Evolutionary conservation across 257 asterid genomes (phyloP), one percentile per base, ranked within the genome.

Genomic region (Echium plantagineum): DNA sequence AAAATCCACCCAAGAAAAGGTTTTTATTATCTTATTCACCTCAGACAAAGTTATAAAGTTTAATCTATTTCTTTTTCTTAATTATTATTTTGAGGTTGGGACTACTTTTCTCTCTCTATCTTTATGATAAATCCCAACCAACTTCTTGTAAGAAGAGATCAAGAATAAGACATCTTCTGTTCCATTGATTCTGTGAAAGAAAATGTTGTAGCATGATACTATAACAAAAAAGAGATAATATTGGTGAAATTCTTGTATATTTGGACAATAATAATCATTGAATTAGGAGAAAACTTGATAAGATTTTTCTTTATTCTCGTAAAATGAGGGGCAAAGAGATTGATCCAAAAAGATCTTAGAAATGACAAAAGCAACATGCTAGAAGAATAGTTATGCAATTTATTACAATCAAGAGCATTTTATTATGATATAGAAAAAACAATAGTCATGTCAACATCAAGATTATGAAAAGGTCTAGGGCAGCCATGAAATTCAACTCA

Each of bases 1-100:
- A 30, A 89, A 79, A 70, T 72, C 71, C 58, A 58, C 72, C 62
- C 60, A 76, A 63, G 84, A 83, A 63, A 89, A 86, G 97, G 95
- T 84, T 55, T 7, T 18, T 24, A 24, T 24, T 24, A 24, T 24
- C 2, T 24, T 24, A 24, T 24, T 24, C 26, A 24, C 26, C 26
- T 24, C 26, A 24, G 3, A 24, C 26, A 24, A 24, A 24, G 2
- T 1, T 24, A 24, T 24, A 24, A 24, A 24, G 2, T 24, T 24
- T 24, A 24, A 1, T 24, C 3, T 3, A 57, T 24, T 26, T 32
- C 18, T 56, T 31, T 5, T 31, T n/a, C n/a, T n/a, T n/a, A n/a
- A n/a, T n/a, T n/a, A n/a, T n/a, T n/a, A n/a, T n/a, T n/a, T n/a
- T n/a, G n/a, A n/a, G n/a, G n/a, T n/a, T n/a, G n/a, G n/a, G n/a